Percentiles rank a stretch among this genome's conserved stretches.
Conservation (phyloP, 2,329 filamentous ascomycete genomes). For the Sporothrix humicola region DNA sequence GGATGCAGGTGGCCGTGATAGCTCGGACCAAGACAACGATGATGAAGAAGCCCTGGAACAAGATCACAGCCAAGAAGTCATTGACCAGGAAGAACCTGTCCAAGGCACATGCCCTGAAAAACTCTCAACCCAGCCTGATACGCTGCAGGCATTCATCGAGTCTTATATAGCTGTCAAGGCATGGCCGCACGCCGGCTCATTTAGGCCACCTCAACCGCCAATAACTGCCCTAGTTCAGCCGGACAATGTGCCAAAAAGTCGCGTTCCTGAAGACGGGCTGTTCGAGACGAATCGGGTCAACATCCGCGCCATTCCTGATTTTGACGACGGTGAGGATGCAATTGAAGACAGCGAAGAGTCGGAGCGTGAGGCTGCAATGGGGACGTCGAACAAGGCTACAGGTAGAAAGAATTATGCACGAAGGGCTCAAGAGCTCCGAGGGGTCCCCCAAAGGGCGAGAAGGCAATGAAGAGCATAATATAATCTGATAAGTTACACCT, state of each 20-base stretch:
- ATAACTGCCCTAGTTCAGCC: too few relatives aligned
- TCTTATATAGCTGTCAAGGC: too few relatives aligned
- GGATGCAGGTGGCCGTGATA: too few relatives aligned
- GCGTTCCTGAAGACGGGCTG: not conserved
- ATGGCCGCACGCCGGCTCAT: too few relatives aligned
- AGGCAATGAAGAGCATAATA: not conserved
- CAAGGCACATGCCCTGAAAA: not conserved
- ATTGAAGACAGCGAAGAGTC: slow-evolving; percentile 26
- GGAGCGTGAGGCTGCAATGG: not conserved
- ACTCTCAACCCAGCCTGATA: not conserved
- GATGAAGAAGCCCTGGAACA: not conserved
- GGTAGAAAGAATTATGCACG: not conserved
- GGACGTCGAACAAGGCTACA: not conserved
- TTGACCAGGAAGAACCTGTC: not conserved
- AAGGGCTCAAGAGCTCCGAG: too few relatives aligned
- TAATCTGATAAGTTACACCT: not conserved
- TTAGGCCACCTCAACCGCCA: too few relatives aligned
- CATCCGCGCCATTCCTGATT: slow-evolving; percentile 24
- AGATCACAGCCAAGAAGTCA: not conserved
- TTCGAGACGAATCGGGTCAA: not conserved
- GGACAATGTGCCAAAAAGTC: not conserved
- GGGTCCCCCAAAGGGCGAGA: not conserved
- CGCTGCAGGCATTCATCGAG: not conserved
- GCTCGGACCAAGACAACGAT: not conserved
- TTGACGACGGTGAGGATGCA: slow-evolving; percentile 3